phyloP scores from a whole-genome alignment of 116 monocot species.

The Papilionanthe hybrid region DNA sequence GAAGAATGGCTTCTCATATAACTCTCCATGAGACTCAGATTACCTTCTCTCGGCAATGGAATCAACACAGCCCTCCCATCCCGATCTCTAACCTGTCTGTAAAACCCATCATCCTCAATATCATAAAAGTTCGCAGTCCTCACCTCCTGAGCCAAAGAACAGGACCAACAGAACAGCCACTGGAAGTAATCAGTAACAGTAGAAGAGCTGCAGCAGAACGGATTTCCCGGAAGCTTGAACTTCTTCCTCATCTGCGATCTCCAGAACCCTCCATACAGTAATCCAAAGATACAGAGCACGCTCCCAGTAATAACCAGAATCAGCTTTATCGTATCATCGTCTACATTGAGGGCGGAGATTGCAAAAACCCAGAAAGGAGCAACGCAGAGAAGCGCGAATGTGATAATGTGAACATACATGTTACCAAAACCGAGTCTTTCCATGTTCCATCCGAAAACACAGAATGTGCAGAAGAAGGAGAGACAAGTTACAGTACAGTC shows the following conservation, averaged over 20 bases:
- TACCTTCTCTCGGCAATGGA: slow-evolving; percentile 8
- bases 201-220: slow-evolving; percentile 1
- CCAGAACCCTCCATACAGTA: slow-evolving; percentile 28
- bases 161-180: slow-evolving; percentile 22
- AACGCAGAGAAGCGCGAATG: slow-evolving; percentile 13
- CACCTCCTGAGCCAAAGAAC: slow-evolving; percentile 29
- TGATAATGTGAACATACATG: slow-evolving; percentile 24
- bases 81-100: neutral
- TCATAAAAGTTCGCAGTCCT: slow-evolving; percentile 20
- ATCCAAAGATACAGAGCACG: slow-evolving; percentile 9
- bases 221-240: slow-evolving; percentile 15
- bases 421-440: slow-evolving; percentile 24
- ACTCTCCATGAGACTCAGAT: neutral
- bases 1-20: neutral
- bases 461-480: slow-evolving; percentile 24
- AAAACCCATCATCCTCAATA: slow-evolving; percentile 21
- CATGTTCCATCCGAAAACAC: slow-evolving; percentile 28
- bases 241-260: slow-evolving; percentile 22
- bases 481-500: slow-evolving; percentile 7
- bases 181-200: slow-evolving; percentile 8
- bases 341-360: slow-evolving; percentile 12
- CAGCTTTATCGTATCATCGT: neutral
- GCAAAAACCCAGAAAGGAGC: slow-evolving; percentile 19
- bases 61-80: slow-evolving; percentile 9
- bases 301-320: slow-evolving; percentile 1